Evolutionary conservation across 2,329 filamentous ascomycete species (phyloP).

Genomic region (Tolypocladium ophioglossoides): DNA sequence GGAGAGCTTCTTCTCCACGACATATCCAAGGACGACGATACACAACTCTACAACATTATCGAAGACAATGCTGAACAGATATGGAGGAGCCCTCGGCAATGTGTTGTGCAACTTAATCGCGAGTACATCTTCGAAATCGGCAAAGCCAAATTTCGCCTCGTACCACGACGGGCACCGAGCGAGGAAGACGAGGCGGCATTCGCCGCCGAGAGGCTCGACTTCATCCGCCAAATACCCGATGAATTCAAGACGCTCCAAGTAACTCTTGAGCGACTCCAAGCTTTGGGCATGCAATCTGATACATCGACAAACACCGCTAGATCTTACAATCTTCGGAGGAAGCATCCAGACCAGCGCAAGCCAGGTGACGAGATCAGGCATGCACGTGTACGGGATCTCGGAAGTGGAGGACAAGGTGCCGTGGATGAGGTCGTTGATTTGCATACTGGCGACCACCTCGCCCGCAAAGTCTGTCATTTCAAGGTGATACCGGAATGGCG

Average conservation of each 20-base stretch:
- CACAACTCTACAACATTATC: neutral
- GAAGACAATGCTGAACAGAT: neutral
- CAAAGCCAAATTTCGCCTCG: neutral
- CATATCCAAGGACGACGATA: neutral
- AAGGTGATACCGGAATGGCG: neutral
- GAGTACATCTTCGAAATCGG: neutral
- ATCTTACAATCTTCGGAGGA: neutral
- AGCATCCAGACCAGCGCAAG: neutral
- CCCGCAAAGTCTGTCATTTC: neutral
- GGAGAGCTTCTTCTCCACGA: slow-evolving; percentile 1
- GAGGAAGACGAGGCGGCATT: neutral
- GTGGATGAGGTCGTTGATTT: neutral
- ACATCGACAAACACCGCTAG: neutral
- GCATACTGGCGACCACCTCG: neutral
- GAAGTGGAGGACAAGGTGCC: neutral
- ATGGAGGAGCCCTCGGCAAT: neutral
- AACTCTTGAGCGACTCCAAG: neutral
- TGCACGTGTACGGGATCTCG: neutral
- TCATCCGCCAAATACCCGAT: neutral
- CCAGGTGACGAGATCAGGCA: neutral
- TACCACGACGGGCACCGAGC: neutral
- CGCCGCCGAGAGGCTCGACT: neutral
- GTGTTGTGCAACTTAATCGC: neutral
- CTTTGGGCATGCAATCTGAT: neutral
- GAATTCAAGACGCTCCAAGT: neutral